These are phyloP conservation scores for Suillus brevipes DNA, from an alignment of 768 basidiomycete species.

Conservation along the genomic window DNA sequence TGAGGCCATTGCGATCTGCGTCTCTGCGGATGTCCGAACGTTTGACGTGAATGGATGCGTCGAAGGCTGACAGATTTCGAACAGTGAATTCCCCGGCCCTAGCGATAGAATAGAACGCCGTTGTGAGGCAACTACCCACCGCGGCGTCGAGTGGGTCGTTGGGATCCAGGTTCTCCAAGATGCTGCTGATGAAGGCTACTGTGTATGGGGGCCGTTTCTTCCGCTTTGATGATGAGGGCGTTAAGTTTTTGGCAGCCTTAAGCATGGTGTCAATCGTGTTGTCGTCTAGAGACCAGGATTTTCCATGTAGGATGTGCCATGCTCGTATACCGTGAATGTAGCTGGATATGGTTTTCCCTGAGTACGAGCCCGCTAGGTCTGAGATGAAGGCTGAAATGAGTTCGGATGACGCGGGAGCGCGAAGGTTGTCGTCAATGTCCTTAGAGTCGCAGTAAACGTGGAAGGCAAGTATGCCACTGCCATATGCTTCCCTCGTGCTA, in stretches of 20 bases:
- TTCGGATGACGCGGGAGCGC: conserved; percentile 4
- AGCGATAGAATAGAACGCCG: conserved; percentile 35
- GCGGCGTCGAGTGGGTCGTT: too few relatives aligned
- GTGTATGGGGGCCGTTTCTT: too few relatives aligned
- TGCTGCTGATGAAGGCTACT: too few relatives aligned
- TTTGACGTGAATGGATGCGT: neutral
- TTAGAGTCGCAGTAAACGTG: too few relatives aligned
- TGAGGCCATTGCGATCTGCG: conserved; percentile 25
- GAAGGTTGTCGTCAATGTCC: too few relatives aligned
- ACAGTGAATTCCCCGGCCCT: conserved; percentile 41
- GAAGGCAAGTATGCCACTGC: too few relatives aligned
- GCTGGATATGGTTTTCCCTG: conserved; percentile 7
- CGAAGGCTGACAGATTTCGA: neutral
- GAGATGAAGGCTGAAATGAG: neutral
- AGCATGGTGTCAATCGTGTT: too few relatives aligned
- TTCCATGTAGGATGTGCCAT: neutral
- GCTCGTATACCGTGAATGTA: conserved; percentile 18
- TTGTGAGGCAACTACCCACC: conserved; percentile 23
- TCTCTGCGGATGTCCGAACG: neutral
- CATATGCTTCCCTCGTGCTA: too few relatives aligned
- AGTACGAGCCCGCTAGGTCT: neutral
- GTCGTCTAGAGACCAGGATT: too few relatives aligned
- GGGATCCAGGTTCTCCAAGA: too few relatives aligned
- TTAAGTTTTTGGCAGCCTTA: too few relatives aligned
- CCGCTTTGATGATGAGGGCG: too few relatives aligned